Evolutionary conservation across 495 filamentous ascomycete genomes (phyloP).

Genomic region (Aspergillus incahuasiensis): DNA sequence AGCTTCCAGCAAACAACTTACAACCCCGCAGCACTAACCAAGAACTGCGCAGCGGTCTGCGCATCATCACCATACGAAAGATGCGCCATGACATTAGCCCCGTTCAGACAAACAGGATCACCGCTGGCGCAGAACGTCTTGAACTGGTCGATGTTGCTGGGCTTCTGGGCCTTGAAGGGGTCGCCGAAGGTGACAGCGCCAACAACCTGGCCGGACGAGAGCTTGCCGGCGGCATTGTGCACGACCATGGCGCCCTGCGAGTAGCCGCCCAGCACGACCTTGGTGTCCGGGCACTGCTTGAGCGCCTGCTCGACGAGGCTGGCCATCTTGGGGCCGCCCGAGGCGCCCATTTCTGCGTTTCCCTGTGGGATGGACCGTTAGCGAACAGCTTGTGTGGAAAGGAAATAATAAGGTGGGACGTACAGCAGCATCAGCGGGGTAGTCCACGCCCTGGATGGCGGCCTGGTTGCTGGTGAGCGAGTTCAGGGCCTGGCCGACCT

Average conservation of each 20-base stretch:
- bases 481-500: constrained; percentile 46
- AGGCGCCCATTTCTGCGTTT: constrained; percentile 40
- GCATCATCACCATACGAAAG: constrained; percentile 49
- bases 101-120: constrained; percentile 53
- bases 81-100: constrained; percentile 48
- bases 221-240: constrained; percentile 42
- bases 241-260: constrained; percentile 52
- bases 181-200: constrained; percentile 56
- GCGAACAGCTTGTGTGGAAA: not conserved
- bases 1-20: not conserved
- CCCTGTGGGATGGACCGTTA: constrained; percentile 34
- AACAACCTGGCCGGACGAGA: constrained; percentile 27
- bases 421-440: constrained; percentile 40
- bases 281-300: constrained; percentile 52
- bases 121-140: constrained; percentile 48
- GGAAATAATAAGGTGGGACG: not conserved
- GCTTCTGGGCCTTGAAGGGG: constrained; percentile 43
- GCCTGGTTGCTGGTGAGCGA: constrained; percentile 34
- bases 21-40: constrained; percentile 29
- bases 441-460: constrained; percentile 55
- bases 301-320: constrained; percentile 42
- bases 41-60: constrained; percentile 43
- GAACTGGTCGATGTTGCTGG: constrained; percentile 45
- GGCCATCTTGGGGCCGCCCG: constrained; percentile 46
- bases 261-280: constrained; percentile 58